Evolutionary conservation across 2,329 filamentous ascomycete species (phyloP).

Genomic region (Graphiopsis chlorocephala): DNA sequence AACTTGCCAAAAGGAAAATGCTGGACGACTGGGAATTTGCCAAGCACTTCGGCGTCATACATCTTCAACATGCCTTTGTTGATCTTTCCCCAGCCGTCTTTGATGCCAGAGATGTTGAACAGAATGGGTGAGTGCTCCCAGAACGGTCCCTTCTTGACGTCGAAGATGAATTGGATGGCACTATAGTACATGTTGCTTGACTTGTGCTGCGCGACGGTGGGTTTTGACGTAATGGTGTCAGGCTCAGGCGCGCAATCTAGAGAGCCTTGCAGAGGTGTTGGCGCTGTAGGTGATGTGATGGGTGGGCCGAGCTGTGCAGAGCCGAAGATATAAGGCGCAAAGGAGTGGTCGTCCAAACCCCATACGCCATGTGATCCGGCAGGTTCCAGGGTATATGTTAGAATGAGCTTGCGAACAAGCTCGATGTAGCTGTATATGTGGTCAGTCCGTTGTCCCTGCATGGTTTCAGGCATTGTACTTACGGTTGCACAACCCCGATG

Average conservation of each 20-base stretch:
- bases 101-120: conserved; percentile 89
- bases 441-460: background rate
- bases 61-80: conserved; percentile 98
- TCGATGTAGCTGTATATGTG: conserved; percentile 62
- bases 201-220: conserved; percentile 41
- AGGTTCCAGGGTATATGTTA: conserved; percentile 89
- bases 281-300: conserved; percentile 57
- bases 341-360: conserved; percentile 97
- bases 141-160: conserved; percentile 93
- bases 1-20: conserved; percentile 64
- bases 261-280: conserved; percentile 76
- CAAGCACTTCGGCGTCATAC: conserved; percentile 94
- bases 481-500: conserved; percentile 78
- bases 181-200: conserved; percentile 76
- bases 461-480: conserved; percentile 39
- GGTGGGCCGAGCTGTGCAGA: conserved; percentile 84
- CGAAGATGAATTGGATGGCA: conserved; percentile 93
- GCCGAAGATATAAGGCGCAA: conserved; percentile 90
- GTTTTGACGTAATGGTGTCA: conserved; percentile 56
- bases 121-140: conserved; percentile 92
- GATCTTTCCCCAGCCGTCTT: conserved; percentile 92
- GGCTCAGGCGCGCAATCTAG: conserved; percentile 66
- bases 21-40: conserved; percentile 97
- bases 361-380: conserved; percentile 96
- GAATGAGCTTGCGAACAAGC: conserved; percentile 77